These are phyloP conservation scores for Cyclaneusma minus DNA, from an alignment of 2,329 filamentous ascomycete genomes.

Conservation along the genomic window DNA sequence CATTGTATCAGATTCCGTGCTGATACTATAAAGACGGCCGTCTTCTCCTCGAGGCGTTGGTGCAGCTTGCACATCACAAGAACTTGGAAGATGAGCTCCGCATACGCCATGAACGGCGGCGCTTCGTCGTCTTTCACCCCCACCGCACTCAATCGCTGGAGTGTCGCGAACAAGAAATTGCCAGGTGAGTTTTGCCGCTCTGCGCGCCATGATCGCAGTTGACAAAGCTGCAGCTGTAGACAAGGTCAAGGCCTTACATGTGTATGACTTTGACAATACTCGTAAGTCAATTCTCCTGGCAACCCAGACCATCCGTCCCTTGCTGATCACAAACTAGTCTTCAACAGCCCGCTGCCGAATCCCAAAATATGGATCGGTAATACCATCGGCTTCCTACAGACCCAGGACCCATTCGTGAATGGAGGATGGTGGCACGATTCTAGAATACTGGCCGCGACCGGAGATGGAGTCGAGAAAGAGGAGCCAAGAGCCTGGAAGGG, in stretches of 20 bases:
- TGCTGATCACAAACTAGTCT: slow-evolving; percentile 38
- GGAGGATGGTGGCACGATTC: slow-evolving; percentile 97
- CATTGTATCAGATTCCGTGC: too few species aligned
- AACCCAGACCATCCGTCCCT: background rate
- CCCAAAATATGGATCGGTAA: slow-evolving; percentile 68
- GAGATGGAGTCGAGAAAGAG: slow-evolving; percentile 67
- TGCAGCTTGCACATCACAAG: too few species aligned
- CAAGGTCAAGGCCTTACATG: slow-evolving; percentile 64
- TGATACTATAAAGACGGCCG: too few species aligned
- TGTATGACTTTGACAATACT: slow-evolving; percentile 98
- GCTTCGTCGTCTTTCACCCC: slow-evolving; percentile 45
- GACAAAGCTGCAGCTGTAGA: slow-evolving; percentile 32
- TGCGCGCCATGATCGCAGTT: slow-evolving; percentile 5
- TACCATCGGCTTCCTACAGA: slow-evolving; percentile 64
- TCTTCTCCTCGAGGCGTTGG: too few species aligned
- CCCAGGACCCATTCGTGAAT: slow-evolving; percentile 59
- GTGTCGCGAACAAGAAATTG: slow-evolving; percentile 55
- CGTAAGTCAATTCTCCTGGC: slow-evolving; percentile 32
- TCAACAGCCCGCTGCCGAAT: slow-evolving; percentile 82
- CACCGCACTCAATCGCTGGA: slow-evolving; percentile 74
- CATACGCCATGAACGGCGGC: too few species aligned
- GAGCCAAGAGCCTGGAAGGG: slow-evolving; percentile 75
- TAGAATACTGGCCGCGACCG: slow-evolving; percentile 71
- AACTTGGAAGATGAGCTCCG: too few species aligned
- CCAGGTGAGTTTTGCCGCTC: slow-evolving; percentile 34